Percentiles rank a stretch among this genome's conserved stretches.
These are phyloP conservation scores for Globisporangium barbulae DNA, from an alignment of 352 stramenopile species.

Conservation along the genomic window DNA sequence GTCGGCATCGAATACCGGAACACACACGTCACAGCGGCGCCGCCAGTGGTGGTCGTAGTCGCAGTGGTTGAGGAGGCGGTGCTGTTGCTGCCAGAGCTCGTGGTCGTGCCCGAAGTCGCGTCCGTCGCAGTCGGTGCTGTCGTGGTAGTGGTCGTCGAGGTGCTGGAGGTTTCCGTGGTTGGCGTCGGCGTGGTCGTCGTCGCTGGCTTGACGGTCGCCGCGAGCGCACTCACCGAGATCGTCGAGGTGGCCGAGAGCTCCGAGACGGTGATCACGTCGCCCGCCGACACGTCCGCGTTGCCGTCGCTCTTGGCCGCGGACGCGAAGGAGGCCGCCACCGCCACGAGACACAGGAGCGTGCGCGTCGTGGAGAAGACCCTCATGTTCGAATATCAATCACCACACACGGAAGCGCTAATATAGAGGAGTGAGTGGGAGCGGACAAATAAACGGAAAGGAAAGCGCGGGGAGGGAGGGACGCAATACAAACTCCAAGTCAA, in stretches of 20 bases:
- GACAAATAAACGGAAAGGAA: neutral
- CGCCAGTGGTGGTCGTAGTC: slow-evolving; percentile 7
- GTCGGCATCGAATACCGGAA: slow-evolving; percentile 61
- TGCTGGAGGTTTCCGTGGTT: neutral
- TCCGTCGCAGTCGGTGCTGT: neutral
- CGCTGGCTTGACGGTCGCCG: slow-evolving; percentile 5
- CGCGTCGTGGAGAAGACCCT: slow-evolving; percentile 9
- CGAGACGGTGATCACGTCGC: slow-evolving; percentile 12
- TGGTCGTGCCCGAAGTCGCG: slow-evolving; percentile 2
- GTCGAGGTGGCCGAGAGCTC: slow-evolving; percentile 1
- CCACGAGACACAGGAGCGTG: slow-evolving; percentile 10
- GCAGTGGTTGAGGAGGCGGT: neutral
- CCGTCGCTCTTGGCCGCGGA: neutral
- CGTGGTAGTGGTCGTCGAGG: slow-evolving; percentile 5
- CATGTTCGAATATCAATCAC: slow-evolving; percentile 9
- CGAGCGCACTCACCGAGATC: slow-evolving; percentile 13
- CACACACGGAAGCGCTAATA: neutral
- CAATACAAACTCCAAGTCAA: slow-evolving; percentile 2
- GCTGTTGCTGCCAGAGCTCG: slow-evolving; percentile 1
- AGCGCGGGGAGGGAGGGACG: neutral
- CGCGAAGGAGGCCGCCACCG: neutral
- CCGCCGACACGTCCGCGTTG: slow-evolving; percentile 11
- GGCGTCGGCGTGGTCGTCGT: neutral
- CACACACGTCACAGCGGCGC: slow-evolving; percentile 31
- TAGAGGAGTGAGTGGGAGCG: neutral